Conservation (phyloP, 2,329 filamentous ascomycete species). For the Chaetomium globosum region DNA sequence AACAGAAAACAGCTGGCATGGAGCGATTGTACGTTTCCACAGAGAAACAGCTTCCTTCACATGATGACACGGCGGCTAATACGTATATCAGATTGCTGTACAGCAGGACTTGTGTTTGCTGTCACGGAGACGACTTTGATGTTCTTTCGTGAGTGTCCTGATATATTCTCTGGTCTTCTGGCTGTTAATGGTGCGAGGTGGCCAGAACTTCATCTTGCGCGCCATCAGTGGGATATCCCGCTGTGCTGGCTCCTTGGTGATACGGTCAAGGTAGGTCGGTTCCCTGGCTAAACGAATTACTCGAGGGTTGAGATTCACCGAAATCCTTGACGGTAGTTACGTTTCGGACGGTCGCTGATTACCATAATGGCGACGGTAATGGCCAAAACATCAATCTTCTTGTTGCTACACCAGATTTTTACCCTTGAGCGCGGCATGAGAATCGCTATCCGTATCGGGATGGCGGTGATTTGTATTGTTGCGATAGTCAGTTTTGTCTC, state of each 20-base stretch:
- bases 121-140: not conserved
- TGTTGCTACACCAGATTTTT: constrained; percentile 9
- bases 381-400: constrained; percentile 7
- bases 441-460: not conserved
- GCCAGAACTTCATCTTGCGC: not conserved
- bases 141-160: not conserved
- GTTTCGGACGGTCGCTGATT: not conserved
- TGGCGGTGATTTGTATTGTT: not conserved
- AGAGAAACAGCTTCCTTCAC: not conserved
- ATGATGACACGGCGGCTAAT: not conserved
- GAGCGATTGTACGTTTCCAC: not conserved
- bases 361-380: not conserved
- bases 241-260: not conserved
- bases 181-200: not conserved
- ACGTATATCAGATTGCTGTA: not conserved
- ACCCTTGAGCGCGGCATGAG: not conserved
- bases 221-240: not conserved
- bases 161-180: not conserved
- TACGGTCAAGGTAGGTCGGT: not conserved
- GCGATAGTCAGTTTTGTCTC: not conserved
- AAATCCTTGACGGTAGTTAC: not conserved
- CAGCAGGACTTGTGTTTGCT: not conserved
- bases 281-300: not conserved
- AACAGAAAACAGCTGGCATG: not conserved
- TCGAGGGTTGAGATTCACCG: not conserved